These are phyloP conservation scores for Penicillium griseofulvum DNA, from an alignment of 2,329 filamentous ascomycete species.

Conservation along the genomic window DNA sequence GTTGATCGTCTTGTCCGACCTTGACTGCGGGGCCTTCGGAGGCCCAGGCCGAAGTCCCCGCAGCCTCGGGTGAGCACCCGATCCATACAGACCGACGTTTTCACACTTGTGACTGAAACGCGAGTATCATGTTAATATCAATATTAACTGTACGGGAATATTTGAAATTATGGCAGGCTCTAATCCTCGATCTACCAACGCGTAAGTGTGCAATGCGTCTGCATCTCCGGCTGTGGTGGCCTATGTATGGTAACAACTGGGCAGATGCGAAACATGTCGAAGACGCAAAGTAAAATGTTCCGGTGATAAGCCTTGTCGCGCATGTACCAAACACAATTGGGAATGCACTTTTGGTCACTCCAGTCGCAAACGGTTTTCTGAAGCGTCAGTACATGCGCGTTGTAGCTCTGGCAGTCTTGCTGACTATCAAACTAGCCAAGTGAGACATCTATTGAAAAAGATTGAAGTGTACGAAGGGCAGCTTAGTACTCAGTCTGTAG, in stretches of 20 bases:
- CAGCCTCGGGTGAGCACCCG: conserved; percentile 1
- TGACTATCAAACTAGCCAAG: conserved; percentile 4
- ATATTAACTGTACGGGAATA: background rate
- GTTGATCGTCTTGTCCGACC: background rate
- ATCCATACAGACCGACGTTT: background rate
- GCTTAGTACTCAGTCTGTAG: background rate
- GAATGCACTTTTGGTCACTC: conserved; percentile 16
- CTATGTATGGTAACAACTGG: conserved; percentile 3
- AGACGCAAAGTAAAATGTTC: conserved; percentile 24
- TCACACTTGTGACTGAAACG: background rate
- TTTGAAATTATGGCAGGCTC: background rate
- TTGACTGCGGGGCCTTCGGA: conserved; percentile 2
- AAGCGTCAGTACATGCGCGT: conserved; percentile 11
- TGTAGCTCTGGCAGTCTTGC: background rate
- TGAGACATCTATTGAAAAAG: conserved; percentile 15
- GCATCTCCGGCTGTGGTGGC: background rate
- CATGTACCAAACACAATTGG: conserved; percentile 17
- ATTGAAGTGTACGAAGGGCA: conserved; percentile 17
- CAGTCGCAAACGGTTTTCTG: conserved; percentile 17
- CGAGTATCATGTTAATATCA: background rate
- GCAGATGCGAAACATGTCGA: conserved; percentile 18
- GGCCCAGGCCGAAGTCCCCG: background rate
- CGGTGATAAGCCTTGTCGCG: conserved; percentile 20
- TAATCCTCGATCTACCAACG: conserved; percentile 7
- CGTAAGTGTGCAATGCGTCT: background rate